These are phyloP conservation scores for Chiua virens DNA, from an alignment of 768 basidiomycete species.

Conservation along the genomic window DNA sequence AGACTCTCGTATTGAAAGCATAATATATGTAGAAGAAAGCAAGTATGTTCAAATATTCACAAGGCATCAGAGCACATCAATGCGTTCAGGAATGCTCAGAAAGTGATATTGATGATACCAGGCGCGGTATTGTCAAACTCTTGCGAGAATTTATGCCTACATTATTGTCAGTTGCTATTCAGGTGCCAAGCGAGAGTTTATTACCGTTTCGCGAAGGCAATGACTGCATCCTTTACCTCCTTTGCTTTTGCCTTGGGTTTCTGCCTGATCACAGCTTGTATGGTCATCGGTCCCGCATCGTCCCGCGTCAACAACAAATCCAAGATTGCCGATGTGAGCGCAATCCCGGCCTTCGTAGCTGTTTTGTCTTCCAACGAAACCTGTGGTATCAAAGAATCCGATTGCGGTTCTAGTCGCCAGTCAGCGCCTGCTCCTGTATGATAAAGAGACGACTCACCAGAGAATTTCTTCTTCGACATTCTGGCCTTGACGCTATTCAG, in stretches of 20 bases:
- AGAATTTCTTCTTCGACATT: conserved; percentile 20
- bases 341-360: not conserved
- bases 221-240: conserved; percentile 5
- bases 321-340: conserved; percentile 9
- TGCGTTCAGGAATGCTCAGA: conserved; percentile 12
- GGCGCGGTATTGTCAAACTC: not conserved
- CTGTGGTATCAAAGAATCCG: not conserved
- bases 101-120: conserved; percentile 20
- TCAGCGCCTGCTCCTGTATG: conserved; percentile 1
- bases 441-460: conserved; percentile 7
- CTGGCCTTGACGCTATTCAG: conserved; percentile 11
- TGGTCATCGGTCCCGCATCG: conserved; percentile 17
- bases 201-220: conserved; percentile 19
- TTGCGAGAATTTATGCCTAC: conserved; percentile 19
- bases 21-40: not conserved
- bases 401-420: conserved; percentile 8
- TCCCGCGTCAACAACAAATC: conserved; percentile 8
- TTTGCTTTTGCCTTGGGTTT: not conserved
- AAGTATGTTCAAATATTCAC: not conserved
- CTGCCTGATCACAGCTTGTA: conserved; percentile 8
- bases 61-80: not conserved
- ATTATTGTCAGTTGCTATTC: conserved; percentile 6
- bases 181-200: not conserved
- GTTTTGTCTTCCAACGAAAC: conserved; percentile 3
- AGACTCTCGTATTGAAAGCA: conserved; percentile 6